phyloP scores from a whole-genome alignment of 1,284 basidiomycete genomes.

The Sutorius eximius region DNA sequence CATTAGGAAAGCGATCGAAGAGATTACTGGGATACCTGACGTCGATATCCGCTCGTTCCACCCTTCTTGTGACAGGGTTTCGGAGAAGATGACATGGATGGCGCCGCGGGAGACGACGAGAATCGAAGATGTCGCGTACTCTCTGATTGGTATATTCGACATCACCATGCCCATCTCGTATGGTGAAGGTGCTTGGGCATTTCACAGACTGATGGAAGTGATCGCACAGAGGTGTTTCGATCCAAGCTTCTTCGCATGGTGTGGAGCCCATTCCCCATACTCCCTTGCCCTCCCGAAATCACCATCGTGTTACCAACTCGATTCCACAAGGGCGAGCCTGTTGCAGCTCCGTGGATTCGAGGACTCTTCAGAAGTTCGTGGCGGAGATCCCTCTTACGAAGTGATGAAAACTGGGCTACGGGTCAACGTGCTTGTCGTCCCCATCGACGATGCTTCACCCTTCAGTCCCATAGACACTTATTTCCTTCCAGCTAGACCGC shows the following conservation, averaged over 20 bases:
- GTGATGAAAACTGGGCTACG: neutral
- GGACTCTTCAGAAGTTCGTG: neutral
- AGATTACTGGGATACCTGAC: neutral
- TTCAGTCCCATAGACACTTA: neutral
- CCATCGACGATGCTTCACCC: neutral
- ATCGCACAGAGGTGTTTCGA: neutral
- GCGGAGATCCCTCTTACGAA: neutral
- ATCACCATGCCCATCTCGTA: neutral
- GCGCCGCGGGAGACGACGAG: neutral
- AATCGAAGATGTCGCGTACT: neutral
- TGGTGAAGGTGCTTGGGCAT: neutral
- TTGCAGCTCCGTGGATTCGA: neutral
- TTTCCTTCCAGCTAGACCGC: neutral
- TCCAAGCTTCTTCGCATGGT: neutral
- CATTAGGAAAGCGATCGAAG: neutral
- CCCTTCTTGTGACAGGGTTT: neutral
- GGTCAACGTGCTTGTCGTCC: neutral
- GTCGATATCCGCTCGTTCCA: neutral
- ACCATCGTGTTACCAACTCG: neutral
- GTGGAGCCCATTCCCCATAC: neutral
- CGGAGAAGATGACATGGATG: neutral
- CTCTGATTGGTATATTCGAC: neutral
- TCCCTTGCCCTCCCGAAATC: neutral
- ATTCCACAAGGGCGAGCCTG: neutral
- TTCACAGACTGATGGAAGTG: neutral